These are phyloP conservation scores for Zychaea mexicana DNA, from an alignment of 371 early-diverging fungal genomes.

Conservation along the genomic window DNA sequence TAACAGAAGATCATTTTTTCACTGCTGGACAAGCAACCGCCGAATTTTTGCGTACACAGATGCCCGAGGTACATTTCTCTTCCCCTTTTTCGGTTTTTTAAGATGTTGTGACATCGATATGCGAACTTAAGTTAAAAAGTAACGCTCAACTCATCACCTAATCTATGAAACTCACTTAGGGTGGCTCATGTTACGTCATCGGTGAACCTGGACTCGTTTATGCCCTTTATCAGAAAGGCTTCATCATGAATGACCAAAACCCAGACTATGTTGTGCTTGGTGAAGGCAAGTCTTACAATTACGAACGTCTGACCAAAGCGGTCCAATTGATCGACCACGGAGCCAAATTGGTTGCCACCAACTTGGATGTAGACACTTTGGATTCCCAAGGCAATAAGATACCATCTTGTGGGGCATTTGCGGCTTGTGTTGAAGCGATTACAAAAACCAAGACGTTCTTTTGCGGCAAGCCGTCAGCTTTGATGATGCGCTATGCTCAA, in stretches of 20 bases:
- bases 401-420: constrained; percentile 65
- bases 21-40: constrained; percentile 71
- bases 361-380: constrained; percentile 63
- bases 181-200: constrained; percentile 61
- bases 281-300: constrained; percentile 61
- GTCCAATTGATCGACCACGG: constrained; percentile 56
- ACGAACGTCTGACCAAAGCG: constrained; percentile 63
- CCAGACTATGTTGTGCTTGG: constrained; percentile 72
- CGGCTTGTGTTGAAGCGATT: constrained; percentile 59
- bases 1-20: constrained; percentile 61
- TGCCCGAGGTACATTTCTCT: constrained; percentile 41
- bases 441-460: constrained; percentile 67
- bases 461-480: constrained; percentile 66
- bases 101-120: background rate
- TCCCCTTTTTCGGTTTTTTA: no score
- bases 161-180: constrained; percentile 23
- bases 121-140: background rate
- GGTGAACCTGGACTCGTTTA: constrained; percentile 69
- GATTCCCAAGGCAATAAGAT: constrained; percentile 55
- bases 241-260: constrained; percentile 64
- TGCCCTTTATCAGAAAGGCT: constrained; percentile 65
- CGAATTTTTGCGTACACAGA: constrained; percentile 59
- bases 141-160: background rate
- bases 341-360: constrained; percentile 68
- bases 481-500: constrained; percentile 70